Evolutionary conservation across 108 stramenopile species (phyloP).

Genomic region (Nitzschia putrida): DNA sequence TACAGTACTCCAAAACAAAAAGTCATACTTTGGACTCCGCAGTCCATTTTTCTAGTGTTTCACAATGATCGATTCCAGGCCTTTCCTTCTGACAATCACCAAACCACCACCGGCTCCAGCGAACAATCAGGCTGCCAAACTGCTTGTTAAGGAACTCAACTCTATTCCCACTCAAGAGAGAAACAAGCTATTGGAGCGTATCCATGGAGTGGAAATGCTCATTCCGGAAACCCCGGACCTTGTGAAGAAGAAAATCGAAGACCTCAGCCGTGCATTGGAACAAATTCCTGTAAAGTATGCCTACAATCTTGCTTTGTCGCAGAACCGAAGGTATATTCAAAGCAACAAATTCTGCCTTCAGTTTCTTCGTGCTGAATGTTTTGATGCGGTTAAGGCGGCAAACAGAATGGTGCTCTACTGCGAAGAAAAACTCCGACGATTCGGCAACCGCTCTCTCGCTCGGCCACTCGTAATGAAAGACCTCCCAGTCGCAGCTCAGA

Average conservation of each 20-base stretch:
- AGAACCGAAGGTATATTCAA: constrained; percentile 14
- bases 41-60: too few relatives aligned
- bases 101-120: too few relatives aligned
- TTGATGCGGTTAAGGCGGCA: constrained; percentile 34
- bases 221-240: constrained; percentile 7
- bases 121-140: constrained; percentile 8
- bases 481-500: background rate
- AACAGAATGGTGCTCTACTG: constrained; percentile 29
- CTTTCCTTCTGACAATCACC: too few relatives aligned
- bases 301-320: constrained; percentile 7
- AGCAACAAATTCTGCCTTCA: constrained; percentile 18
- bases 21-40: too few relatives aligned
- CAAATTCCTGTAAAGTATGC: background rate
- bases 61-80: too few relatives aligned
- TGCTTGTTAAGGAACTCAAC: constrained; percentile 27
- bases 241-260: constrained; percentile 11
- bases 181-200: constrained; percentile 14
- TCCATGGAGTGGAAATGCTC: constrained; percentile 32
- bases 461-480: constrained; percentile 26
- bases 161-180: constrained; percentile 28
- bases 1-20: too few relatives aligned
- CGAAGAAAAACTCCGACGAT: constrained; percentile 32
- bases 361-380: constrained; percentile 47
- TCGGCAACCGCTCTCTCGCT: constrained; percentile 22
- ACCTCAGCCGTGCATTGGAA: constrained; percentile 4